Evolutionary conservation across 148 eudicot species (phyloP).

Genomic region (Diospyros lotus): DNA sequence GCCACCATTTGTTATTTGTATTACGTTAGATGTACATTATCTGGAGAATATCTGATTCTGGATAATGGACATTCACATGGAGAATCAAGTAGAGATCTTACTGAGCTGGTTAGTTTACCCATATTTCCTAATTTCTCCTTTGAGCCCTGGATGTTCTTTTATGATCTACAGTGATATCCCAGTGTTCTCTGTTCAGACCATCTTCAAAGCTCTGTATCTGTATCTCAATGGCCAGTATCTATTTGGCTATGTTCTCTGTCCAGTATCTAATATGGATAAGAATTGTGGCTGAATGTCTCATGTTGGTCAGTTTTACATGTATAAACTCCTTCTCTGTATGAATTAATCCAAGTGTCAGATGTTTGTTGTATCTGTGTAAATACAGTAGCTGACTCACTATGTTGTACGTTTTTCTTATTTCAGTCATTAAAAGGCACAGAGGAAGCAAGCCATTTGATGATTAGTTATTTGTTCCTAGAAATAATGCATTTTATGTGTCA

Average conservation of each 20-base stretch:
- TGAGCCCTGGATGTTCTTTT: background rate
- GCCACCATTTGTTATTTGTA: constrained; percentile 83
- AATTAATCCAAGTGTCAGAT: no score
- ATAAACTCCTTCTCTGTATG: background rate
- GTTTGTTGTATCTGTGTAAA: no score
- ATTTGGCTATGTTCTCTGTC: background rate
- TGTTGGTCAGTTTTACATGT: background rate
- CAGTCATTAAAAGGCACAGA: background rate
- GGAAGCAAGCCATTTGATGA: background rate
- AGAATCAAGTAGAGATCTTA: constrained; percentile 38
- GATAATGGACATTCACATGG: constrained; percentile 58
- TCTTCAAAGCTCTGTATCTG: background rate
- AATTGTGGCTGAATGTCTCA: background rate
- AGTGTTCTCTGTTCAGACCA: background rate
- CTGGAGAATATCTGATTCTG: constrained; percentile 58
- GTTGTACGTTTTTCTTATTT: background rate
- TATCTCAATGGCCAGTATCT: background rate
- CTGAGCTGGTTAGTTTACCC: constrained; percentile 54
- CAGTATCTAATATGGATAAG: background rate
- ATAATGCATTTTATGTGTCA: background rate
- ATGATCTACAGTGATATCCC: background rate
- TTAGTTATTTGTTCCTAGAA: background rate
- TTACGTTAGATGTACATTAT: constrained; percentile 60
- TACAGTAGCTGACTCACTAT: background rate
- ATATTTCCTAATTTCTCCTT: background rate